A percentile compares a stretch with the other conserved stretches of the same genome.
These are phyloP conservation scores for Metroxylon sagu DNA, from an alignment of 176 grass and related monocot species.

Conservation along the genomic window DNA sequence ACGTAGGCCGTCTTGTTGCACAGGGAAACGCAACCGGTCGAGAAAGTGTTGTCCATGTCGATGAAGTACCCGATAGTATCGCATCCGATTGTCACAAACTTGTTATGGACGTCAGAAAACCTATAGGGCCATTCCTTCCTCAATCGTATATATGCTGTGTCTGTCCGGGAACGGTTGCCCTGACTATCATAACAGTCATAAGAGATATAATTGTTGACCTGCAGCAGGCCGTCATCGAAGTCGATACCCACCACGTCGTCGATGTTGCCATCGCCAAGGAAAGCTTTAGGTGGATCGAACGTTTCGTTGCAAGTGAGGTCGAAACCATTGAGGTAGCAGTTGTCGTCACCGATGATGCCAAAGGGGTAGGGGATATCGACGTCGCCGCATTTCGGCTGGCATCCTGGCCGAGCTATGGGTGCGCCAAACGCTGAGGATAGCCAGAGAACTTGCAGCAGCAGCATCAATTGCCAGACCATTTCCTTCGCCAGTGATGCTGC, in stretches of 20 bases:
- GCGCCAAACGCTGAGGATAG: not conserved
- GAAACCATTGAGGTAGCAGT: not conserved
- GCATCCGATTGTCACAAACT: conserved; percentile 19
- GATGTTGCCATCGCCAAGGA: not conserved
- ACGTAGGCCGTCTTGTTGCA: not conserved
- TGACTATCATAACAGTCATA: too few species aligned
- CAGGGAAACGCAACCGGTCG: conserved; percentile 5
- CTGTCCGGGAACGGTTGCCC: too few species aligned
- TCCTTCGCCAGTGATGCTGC: too few species aligned
- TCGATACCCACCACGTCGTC: not conserved
- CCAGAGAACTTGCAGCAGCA: too few species aligned
- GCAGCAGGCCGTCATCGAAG: not conserved
- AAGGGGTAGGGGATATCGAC: not conserved
- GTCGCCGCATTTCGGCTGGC: not conserved
- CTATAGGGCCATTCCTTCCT: not conserved
- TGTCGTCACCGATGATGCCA: not conserved
- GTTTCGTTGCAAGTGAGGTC: not conserved
- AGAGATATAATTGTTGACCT: too few species aligned
- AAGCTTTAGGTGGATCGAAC: conserved; percentile 3
- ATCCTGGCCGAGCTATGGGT: not conserved
- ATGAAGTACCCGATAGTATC: conserved; percentile 3
- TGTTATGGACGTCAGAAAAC: conserved; percentile 25
- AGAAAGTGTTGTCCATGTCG: not conserved
- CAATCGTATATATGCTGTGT: too few species aligned
- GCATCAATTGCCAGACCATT: too few species aligned